Base-by-base conservation (phyloP, 331 rosid species). In the Rhamnella rubrinervis region DNA sequence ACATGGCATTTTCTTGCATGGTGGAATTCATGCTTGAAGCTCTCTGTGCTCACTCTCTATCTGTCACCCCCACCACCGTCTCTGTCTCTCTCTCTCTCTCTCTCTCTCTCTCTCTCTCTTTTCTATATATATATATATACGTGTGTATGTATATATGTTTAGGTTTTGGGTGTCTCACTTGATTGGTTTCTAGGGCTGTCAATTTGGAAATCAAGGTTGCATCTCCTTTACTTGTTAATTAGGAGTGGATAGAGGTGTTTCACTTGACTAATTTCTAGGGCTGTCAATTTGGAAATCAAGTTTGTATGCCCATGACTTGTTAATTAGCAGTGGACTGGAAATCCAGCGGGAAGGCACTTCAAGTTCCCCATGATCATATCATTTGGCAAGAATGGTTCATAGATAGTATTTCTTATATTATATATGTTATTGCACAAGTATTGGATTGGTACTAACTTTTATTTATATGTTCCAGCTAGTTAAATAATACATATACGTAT, bases 21-120 rank as follows among this genome's bases (percentile, higher is more conserved):
- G 52, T 71, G 16, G 13, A 8, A 66, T 81, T 76, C 85, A 68
- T 91, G 92, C 85, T 88, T 65, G 97, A 90, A 90, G 80, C 86
- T 88, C 53, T 88, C 87, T 63, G 98, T 92, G 98, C 97, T 88
- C 65, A 83, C 93, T 41, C 93, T 90, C 96, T 90, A 8, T 75
- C 96, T 83, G 98, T 92, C 98, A 83, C 80, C 88, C 67, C 89
- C 89, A 51, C 61, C 78, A 55, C 71, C 71, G 63, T 75, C 78
- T 25, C 62, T 44, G 26, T 61, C 67, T 72, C 65, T n/a, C n/a
- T n/a, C n/a, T n/a, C 73, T 26, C n/a, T 49, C 28, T 52, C 51
- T 31, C 73, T 26, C n/a, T 26, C 37, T 65, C 67, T 67, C 8
- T 57, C 55, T 64, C 15, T 58, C 60, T n/a, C n/a, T 69, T 69